Percentiles rank a stretch among this genome's conserved stretches.
phyloP scores from a whole-genome alignment of 108 stramenopile species.

The Skeletonema costatum region DNA sequence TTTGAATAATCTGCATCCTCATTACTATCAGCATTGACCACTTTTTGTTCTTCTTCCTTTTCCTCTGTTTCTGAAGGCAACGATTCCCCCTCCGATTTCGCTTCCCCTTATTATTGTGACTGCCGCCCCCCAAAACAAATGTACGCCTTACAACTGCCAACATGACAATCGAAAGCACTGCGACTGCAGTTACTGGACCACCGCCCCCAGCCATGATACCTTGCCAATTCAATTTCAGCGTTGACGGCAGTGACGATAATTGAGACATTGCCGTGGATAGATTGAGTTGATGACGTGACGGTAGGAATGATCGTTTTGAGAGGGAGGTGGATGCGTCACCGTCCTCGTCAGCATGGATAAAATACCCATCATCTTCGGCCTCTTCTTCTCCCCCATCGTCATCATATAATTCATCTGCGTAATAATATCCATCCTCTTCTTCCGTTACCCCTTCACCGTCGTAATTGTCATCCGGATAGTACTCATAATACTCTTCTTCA shows the following conservation, averaged over 20 bases:
- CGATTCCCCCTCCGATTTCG: not conserved
- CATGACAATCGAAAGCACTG: not conserved
- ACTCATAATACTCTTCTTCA: not conserved
- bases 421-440: not conserved
- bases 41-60: not conserved
- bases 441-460: not conserved
- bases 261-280: not conserved
- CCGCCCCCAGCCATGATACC: not conserved
- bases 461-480: not conserved
- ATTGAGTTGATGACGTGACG: not conserved
- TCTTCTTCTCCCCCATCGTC: not conserved
- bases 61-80: not conserved
- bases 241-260: not conserved
- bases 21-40: not conserved
- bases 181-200: not conserved
- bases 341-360: not conserved
- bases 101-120: not conserved
- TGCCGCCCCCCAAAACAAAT: not conserved
- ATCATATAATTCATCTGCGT: not conserved
- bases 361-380: not conserved
- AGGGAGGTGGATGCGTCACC: not conserved
- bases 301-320: not conserved
- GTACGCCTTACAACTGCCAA: slow-evolving; percentile 1
- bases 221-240: not conserved
- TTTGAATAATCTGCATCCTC: slow-evolving; percentile 11